These are phyloP conservation scores for Talaromyces trachyspermus DNA, from an alignment of 495 filamentous ascomycete genomes.

Conservation along the genomic window DNA sequence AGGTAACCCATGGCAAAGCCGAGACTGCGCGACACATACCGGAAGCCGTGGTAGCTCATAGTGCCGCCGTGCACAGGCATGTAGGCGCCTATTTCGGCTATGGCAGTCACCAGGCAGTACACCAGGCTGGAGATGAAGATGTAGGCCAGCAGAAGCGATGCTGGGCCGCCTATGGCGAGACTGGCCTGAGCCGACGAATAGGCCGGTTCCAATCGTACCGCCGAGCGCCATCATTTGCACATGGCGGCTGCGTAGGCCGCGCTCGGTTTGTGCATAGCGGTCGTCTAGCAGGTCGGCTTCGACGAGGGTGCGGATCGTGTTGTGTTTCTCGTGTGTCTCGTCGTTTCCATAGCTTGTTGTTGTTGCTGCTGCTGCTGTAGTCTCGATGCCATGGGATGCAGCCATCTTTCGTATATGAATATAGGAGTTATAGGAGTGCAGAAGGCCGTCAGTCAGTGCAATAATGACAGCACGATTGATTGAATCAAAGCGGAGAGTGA, in stretches of 20 bases:
- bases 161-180: slow-evolving; percentile 58
- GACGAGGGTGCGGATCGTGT: slow-evolving; percentile 18
- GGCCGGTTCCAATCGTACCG: slow-evolving; percentile 67
- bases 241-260: slow-evolving; percentile 48
- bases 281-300: slow-evolving; percentile 32
- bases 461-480: no score
- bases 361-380: not conserved
- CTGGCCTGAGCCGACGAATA: slow-evolving; percentile 64
- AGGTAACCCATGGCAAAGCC: slow-evolving; percentile 64
- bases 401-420: no score
- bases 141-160: slow-evolving; percentile 61
- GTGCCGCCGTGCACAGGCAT: slow-evolving; percentile 53
- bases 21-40: slow-evolving; percentile 60
- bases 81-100: slow-evolving; percentile 60
- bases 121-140: slow-evolving; percentile 57
- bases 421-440: no score
- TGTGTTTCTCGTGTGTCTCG: slow-evolving; percentile 13
- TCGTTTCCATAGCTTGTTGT: not conserved
- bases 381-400: no score
- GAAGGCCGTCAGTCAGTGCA: no score
- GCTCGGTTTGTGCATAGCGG: slow-evolving; percentile 32
- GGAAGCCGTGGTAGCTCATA: slow-evolving; percentile 48
- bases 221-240: slow-evolving; percentile 62
- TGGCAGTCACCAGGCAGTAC: slow-evolving; percentile 52
- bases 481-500: no score